Conservation (phyloP, 345 rosid species). For the Eucalyptus sp. region DNA sequence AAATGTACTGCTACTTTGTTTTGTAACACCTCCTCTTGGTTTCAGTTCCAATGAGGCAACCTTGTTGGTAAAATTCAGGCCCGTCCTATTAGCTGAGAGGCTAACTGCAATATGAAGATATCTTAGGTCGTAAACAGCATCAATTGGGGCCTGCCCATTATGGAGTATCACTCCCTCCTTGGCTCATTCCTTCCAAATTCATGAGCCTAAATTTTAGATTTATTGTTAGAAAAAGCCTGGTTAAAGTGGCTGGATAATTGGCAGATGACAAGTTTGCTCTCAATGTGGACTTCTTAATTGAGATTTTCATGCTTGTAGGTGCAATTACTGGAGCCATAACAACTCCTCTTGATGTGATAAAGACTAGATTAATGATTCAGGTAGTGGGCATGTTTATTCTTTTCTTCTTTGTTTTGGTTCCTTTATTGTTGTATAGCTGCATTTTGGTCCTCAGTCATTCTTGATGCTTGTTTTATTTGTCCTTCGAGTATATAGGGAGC, state of each 20-base stretch:
- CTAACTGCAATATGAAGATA: neutral
- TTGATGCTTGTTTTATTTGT: neutral
- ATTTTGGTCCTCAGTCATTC: neutral
- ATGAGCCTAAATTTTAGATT: neutral
- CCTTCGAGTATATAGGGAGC: constrained; percentile 38
- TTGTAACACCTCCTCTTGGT: neutral
- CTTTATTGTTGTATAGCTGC: neutral
- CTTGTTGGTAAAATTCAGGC: neutral
- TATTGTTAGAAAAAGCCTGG: neutral
- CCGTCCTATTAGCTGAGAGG: neutral
- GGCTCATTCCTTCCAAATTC: neutral
- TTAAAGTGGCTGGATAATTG: neutral
- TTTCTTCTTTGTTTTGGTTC: neutral
- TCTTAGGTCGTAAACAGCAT: neutral
- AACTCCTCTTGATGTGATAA: constrained; percentile 94
- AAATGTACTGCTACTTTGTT: neutral
- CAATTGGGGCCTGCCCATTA: neutral
- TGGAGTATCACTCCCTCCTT: neutral
- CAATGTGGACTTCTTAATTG: neutral
- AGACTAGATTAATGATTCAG: constrained; percentile 97
- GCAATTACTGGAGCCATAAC: constrained; percentile 96
- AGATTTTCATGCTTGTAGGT: neutral
- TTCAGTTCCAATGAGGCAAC: neutral
- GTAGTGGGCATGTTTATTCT: constrained; percentile 9
- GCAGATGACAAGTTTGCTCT: neutral